Conservation (phyloP, 164 flowering plant genomes). For the Stephania japonica region DNA sequence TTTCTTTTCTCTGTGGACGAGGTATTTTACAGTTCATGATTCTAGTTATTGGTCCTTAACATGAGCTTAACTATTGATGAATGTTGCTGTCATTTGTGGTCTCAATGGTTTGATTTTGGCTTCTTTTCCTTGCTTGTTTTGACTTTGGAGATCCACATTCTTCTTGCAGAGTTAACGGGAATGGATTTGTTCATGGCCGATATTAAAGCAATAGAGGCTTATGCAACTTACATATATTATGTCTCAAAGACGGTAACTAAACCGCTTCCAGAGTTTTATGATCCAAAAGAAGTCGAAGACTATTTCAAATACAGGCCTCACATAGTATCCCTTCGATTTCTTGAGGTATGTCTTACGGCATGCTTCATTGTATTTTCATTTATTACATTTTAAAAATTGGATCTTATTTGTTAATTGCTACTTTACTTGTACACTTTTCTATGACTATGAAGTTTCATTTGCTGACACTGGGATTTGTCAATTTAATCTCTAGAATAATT, state of each 20-base stretch:
- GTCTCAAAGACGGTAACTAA: slow-evolving; percentile 61
- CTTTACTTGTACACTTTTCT: background rate
- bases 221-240: slow-evolving; percentile 47
- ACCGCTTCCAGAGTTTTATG: slow-evolving; percentile 93
- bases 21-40: background rate
- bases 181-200: slow-evolving; percentile 83
- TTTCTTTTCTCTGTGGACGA: background rate
- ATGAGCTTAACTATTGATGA: background rate
- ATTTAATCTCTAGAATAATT: background rate
- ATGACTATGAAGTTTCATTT: background rate
- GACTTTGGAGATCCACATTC: slow-evolving; percentile 3
- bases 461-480: background rate
- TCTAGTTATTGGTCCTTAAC: background rate
- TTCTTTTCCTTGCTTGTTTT: background rate
- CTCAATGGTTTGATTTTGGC: background rate
- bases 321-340: slow-evolving; percentile 68
- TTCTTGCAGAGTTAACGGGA: slow-evolving; percentile 64
- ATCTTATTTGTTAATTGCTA: background rate
- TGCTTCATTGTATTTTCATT: background rate
- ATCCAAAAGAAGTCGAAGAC: slow-evolving; percentile 56
- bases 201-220: slow-evolving; percentile 76
- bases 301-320: slow-evolving; percentile 90
- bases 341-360: slow-evolving; percentile 72
- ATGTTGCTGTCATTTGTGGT: background rate
- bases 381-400: background rate